Base-by-base conservation (phyloP, 352 stramenopile species). In the Phytophthora litchii region DNA sequence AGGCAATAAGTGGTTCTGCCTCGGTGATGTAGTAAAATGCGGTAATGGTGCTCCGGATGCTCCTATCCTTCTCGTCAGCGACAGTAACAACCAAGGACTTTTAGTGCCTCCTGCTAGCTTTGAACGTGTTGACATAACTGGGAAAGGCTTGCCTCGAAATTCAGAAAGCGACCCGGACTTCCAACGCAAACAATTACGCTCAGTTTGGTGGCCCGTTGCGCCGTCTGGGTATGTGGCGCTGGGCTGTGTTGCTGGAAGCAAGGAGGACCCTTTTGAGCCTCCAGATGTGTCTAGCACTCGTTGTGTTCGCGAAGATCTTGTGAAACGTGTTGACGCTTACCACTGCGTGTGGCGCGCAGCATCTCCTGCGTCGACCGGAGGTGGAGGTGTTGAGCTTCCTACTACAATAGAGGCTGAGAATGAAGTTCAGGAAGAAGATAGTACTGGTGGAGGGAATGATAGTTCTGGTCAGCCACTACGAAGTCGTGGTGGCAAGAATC, bases 161-260 rank as follows among this genome's bases (percentile, higher is more conserved):
- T 90, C 81, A 0, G 80, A 90, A 21, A 83, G 69, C 17, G 77
- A 93, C 36, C 54, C 64, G 0, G 83, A 93, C 23, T 89, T 94
- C 29, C 78, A 92, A 23, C 80, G 76, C n/a, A 95, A 95, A 58
- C 85, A 95, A 29, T 49, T 91, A 13, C 83, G 87, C 0, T 94
- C 82, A 0, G 50, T 95, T 27, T 95, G 87, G 87, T 94, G 83
- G 81, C 87, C 87, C 6, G 73, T 94, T 27, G 80, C 87, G 2
- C 87, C 87, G 1, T 67, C 82, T 14, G 87, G 86, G 0, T 96
- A 94, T 31, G 76, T 93, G 2, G 70, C 84, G 0, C 38, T 96
- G 27, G 86, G 87, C 0, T 95, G 86, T 32, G 41, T 96, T 6
- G 84, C 84, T 53, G 87, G 86, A 41, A 92, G 55, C 20, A 95